Conservation (phyloP, 768 basidiomycete species). For the Collybiopsis confluens region DNA sequence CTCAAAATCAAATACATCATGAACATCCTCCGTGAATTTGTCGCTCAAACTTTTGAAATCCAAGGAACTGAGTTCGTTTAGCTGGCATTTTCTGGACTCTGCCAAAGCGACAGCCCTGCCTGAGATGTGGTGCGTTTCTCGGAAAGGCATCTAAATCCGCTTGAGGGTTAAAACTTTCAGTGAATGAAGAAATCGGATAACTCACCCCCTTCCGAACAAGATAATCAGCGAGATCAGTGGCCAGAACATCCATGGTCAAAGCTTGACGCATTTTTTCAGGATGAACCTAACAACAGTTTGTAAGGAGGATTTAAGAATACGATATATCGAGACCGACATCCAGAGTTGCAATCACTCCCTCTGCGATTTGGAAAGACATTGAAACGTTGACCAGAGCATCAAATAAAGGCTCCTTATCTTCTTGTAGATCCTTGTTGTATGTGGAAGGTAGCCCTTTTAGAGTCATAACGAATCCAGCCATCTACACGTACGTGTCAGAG, state of each 20-base stretch:
- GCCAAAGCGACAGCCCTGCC: conserved; percentile 95
- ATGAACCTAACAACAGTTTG: conserved; percentile 58
- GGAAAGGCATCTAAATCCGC: conserved; percentile 82
- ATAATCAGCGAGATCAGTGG: conserved; percentile 98
- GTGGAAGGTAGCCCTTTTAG: conserved; percentile 96
- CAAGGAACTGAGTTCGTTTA: conserved; percentile 73
- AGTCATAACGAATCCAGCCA: conserved; percentile 97
- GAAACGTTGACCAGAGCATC: conserved; percentile 88
- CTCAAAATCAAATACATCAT: conserved; percentile 90
- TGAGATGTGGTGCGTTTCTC: conserved; percentile 97
- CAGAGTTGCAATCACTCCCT: conserved; percentile 91
- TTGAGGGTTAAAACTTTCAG: neutral
- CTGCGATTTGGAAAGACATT: conserved; percentile 86
- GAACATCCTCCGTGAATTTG: conserved; percentile 80
- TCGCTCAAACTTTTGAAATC: conserved; percentile 76
- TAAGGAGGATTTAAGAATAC: neutral
- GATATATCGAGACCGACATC: conserved; percentile 47
- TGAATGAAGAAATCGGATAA: conserved; percentile 15
- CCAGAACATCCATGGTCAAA: conserved; percentile 95
- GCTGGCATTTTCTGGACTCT: conserved; percentile 73
- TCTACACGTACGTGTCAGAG: conserved; percentile 39
- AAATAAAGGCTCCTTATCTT: conserved; percentile 97
- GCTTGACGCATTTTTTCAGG: conserved; percentile 86
- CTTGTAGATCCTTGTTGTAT: conserved; percentile 99
- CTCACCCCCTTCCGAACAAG: conserved; percentile 96